Conservation (phyloP, 148 eudicot species). For the Limonium bicolor region DNA sequence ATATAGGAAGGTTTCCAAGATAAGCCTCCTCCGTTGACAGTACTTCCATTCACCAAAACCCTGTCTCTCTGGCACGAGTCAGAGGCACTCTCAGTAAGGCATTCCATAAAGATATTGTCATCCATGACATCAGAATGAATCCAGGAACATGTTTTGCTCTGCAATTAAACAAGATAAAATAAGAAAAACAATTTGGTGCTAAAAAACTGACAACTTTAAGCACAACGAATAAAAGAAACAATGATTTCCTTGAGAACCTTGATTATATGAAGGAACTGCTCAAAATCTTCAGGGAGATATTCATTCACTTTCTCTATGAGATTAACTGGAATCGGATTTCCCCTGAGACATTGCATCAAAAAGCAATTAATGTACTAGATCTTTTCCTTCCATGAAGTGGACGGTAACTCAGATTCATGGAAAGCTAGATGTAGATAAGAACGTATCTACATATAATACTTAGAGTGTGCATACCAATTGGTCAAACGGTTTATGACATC, state of each 20-base stretch:
- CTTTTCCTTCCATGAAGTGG: no score
- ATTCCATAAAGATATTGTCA: constrained; percentile 69
- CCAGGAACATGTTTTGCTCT: constrained; percentile 60
- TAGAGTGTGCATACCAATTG: constrained; percentile 39
- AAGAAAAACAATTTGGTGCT: not conserved
- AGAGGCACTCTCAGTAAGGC: constrained; percentile 12
- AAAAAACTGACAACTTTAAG: no score
- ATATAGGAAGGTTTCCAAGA: constrained; percentile 61
- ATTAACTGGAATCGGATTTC: constrained; percentile 58
- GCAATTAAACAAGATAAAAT: constrained; percentile 6
- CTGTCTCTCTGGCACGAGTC: constrained; percentile 13
- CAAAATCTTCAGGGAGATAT: constrained; percentile 63
- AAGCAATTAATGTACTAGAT: no score
- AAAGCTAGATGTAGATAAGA: not conserved
- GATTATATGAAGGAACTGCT: constrained; percentile 22
- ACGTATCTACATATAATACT: not conserved
- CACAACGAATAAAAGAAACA: no score
- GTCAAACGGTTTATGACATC: constrained; percentile 40
- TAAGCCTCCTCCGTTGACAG: constrained; percentile 8
- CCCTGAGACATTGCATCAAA: no score
- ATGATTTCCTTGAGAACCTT: constrained; percentile 49
- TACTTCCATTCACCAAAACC: constrained; percentile 12
- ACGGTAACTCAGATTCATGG: no score
- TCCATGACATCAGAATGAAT: constrained; percentile 96
- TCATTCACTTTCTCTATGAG: constrained; percentile 65